Base-by-base conservation (phyloP, 192 early-diverging fungal genomes). In the Podila epigama region DNA sequence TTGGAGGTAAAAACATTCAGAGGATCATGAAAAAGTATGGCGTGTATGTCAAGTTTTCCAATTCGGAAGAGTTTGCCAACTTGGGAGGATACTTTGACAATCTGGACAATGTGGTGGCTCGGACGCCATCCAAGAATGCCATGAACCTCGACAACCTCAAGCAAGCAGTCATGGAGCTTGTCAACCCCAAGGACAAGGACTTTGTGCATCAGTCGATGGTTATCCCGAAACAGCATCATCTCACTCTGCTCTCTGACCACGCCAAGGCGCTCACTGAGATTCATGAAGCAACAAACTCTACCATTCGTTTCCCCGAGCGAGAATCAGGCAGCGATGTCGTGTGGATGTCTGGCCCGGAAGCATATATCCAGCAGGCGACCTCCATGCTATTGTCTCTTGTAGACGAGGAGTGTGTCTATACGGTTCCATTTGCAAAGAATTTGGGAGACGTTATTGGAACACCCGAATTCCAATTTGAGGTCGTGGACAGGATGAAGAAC, bases 11-110 rank as follows among this genome's bases (percentile, higher is more conserved):
- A 52, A 95, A 95, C 73, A 94, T 95, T 44, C 93, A 95, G 58
- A 84, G 91, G 35, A 95, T 95, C 66, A 95, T 95, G 93, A 95
- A 95, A 48, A 91, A 92, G 60, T 92, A 85, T 61, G 93, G 92
- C 20, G 93, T 95, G 0, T 95, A 93, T 65, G 92, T 95, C 56
- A 95, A 95, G 65, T 95, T 95, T 64, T 91, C 90, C 25, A 94
- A 93, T 58, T 83, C 89, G 0, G 92, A 93, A 62, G 93, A 95
- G 69, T 93, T 86, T 79, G 89, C 89, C 10, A 81, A 81, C 4
- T 68, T 93, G 3, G 93, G 93, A 18, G 93, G 93, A 0, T 95
- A 94, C 60, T 92, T 88, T 58, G 90, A 92, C 62, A 93, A 93
- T 65, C 79, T 86, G 58, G 92, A 95, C 70, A 95, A 95, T 61